A percentile compares a stretch with the other conserved stretches of the same genome.
These are phyloP conservation scores for Croton laevigatus DNA, from an alignment of 441 rosid species.

Conservation along the genomic window DNA sequence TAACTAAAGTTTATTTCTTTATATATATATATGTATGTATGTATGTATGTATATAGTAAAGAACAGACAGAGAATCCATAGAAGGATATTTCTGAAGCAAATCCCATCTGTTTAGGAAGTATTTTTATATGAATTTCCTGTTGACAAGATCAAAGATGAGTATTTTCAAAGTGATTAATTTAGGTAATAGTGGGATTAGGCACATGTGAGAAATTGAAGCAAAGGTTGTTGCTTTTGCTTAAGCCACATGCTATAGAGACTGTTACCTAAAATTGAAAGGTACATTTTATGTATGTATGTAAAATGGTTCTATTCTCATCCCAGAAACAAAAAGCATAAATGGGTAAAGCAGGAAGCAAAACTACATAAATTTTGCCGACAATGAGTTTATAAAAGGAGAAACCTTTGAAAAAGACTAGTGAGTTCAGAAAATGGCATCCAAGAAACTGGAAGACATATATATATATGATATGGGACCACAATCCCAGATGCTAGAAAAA, in stretches of 20 bases:
- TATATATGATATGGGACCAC: slow-evolving; percentile 17
- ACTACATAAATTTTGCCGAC: neutral
- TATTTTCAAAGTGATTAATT: neutral
- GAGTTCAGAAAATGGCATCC: slow-evolving; percentile 11
- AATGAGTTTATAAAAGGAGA: slow-evolving; percentile 14
- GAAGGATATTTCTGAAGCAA: too few relatives aligned
- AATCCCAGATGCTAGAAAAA: neutral
- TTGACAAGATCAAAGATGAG: neutral
- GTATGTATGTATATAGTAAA: too few relatives aligned
- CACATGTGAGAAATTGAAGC: slow-evolving; percentile 8
- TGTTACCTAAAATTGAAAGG: slow-evolving; percentile 6
- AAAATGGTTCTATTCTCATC: neutral
- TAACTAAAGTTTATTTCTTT: too few relatives aligned
- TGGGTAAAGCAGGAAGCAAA: neutral
- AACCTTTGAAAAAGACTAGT: slow-evolving; percentile 15
- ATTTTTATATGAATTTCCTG: neutral
- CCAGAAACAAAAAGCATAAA: neutral
- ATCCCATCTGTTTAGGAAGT: too few relatives aligned
- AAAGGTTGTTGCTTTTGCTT: neutral
- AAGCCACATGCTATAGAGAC: neutral
- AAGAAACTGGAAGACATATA: slow-evolving; percentile 11
- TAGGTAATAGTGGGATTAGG: neutral
- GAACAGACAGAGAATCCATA: too few relatives aligned
- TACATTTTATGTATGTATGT: too few relatives aligned
- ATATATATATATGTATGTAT: too few relatives aligned